Percentiles rank a stretch among this genome's conserved stretches.
phyloP scores from a whole-genome alignment of 192 early-diverging fungal genomes.

The Phycomyces blakesleeanus region DNA sequence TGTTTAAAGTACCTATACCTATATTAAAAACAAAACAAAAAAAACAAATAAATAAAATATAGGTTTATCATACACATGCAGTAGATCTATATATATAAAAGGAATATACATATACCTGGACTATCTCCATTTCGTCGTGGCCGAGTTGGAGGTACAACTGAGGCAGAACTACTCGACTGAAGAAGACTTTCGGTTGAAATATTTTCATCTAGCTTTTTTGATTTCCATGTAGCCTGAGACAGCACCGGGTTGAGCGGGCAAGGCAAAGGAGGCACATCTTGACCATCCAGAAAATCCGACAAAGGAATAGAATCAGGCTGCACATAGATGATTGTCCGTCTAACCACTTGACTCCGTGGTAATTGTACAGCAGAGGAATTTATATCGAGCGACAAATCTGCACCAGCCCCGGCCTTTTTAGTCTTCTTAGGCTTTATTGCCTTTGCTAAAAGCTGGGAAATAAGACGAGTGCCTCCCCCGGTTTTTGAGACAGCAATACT shows the following conservation, averaged over 20 bases:
- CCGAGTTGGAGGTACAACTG: too few relatives aligned
- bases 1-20: not conserved
- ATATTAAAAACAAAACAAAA: too few relatives aligned
- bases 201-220: too few relatives aligned
- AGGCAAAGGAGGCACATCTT: not conserved
- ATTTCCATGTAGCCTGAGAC: too few relatives aligned
- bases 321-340: slow-evolving; percentile 35
- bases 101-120: too few relatives aligned
- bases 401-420: not conserved
- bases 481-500: not conserved
- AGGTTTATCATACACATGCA: too few relatives aligned
- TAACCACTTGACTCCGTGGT: slow-evolving; percentile 16
- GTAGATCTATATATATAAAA: too few relatives aligned
- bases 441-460: not conserved
- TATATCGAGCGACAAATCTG: not conserved
- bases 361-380: not conserved
- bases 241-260: too few relatives aligned
- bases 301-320: slow-evolving; percentile 10
- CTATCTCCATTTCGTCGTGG: too few relatives aligned
- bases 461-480: not conserved
- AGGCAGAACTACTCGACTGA: too few relatives aligned
- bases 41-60: too few relatives aligned
- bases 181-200: too few relatives aligned
- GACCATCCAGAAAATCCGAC: not conserved
- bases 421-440: not conserved